These are phyloP conservation scores for Psilocybe sp. DNA, from an alignment of 768 basidiomycete genomes.

Conservation along the genomic window DNA sequence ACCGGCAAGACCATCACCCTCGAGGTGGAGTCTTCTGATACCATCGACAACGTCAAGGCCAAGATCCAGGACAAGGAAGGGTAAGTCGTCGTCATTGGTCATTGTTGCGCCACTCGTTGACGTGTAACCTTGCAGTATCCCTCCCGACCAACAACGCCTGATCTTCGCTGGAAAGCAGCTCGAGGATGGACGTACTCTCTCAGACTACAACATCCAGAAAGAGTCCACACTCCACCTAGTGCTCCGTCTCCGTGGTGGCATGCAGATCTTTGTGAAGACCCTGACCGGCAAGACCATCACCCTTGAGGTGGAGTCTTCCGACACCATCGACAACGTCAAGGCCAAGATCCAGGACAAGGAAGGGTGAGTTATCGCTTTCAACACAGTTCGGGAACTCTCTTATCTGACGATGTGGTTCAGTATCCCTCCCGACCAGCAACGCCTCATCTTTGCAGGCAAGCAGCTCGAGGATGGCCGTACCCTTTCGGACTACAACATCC, in stretches of 20 bases:
- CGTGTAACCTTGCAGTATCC: slow-evolving; percentile 42
- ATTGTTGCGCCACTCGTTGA: slow-evolving; percentile 6
- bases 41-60: slow-evolving; percentile 70
- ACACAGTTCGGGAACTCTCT: background rate
- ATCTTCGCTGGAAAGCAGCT: slow-evolving; percentile 85
- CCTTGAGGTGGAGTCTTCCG: slow-evolving; percentile 79
- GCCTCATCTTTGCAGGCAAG: slow-evolving; percentile 95
- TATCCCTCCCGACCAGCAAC: slow-evolving; percentile 88
- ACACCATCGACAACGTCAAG: slow-evolving; percentile 77
- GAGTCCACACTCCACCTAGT: slow-evolving; percentile 61
- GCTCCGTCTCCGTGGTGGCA: slow-evolving; percentile 44
- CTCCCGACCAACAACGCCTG: slow-evolving; percentile 75
- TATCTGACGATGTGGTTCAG: slow-evolving; percentile 22
- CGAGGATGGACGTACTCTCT: slow-evolving; percentile 77
- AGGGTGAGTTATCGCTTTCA: slow-evolving; percentile 32
- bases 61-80: slow-evolving; percentile 91
- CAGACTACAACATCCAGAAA: slow-evolving; percentile 68
- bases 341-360: slow-evolving; percentile 88
- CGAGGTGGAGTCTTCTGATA: slow-evolving; percentile 70
- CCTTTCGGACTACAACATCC: slow-evolving; percentile 87
- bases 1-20: slow-evolving; percentile 80
- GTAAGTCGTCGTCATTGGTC: slow-evolving; percentile 33
- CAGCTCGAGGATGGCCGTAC: slow-evolving; percentile 94
- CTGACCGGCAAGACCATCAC: slow-evolving; percentile 90
- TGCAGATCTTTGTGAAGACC: slow-evolving; percentile 91